phyloP scores from a whole-genome alignment of 768 basidiomycete species.

The Scleroderma bovista region DNA sequence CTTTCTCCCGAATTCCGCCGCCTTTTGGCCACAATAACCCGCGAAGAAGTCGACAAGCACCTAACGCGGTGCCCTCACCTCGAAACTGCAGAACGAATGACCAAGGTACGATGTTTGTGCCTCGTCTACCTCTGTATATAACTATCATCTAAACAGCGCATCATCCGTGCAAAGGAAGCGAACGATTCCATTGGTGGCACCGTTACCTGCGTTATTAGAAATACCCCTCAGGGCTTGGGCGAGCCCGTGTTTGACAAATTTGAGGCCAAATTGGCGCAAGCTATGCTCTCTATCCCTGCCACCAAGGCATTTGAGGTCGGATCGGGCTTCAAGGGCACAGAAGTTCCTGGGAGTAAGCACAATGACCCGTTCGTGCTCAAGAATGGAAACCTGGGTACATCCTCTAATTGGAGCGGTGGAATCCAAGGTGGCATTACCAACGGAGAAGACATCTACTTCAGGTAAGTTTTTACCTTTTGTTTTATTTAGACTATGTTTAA shows the following conservation, averaged over 20 bases:
- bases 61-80: slow-evolving; percentile 85
- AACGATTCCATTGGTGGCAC: slow-evolving; percentile 98
- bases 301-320: slow-evolving; percentile 99
- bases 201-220: slow-evolving; percentile 92
- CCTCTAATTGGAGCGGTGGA: slow-evolving; percentile 95
- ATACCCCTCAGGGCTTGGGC: slow-evolving; percentile 85
- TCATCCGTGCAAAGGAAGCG: slow-evolving; percentile 86
- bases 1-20: slow-evolving; percentile 78
- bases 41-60: slow-evolving; percentile 85
- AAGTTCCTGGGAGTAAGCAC: slow-evolving; percentile 88
- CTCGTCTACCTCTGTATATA: slow-evolving; percentile 30
- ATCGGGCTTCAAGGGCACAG: slow-evolving; percentile 91
- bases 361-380: slow-evolving; percentile 81
- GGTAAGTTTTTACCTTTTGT: slow-evolving; percentile 40
- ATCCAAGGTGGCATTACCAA: slow-evolving; percentile 98
- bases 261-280: slow-evolving; percentile 91
- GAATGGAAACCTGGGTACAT: slow-evolving; percentile 74
- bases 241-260: slow-evolving; percentile 99
- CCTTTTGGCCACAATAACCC: slow-evolving; percentile 72
- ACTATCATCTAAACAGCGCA: slow-evolving; percentile 52
- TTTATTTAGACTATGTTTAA: slow-evolving; percentile 5
- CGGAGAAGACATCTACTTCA: slow-evolving; percentile 96
- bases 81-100: slow-evolving; percentile 88
- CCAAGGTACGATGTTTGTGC: slow-evolving; percentile 46
- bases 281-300: slow-evolving; percentile 98